Conservation (phyloP, 345 rosid species). For the Firmiana major region DNA sequence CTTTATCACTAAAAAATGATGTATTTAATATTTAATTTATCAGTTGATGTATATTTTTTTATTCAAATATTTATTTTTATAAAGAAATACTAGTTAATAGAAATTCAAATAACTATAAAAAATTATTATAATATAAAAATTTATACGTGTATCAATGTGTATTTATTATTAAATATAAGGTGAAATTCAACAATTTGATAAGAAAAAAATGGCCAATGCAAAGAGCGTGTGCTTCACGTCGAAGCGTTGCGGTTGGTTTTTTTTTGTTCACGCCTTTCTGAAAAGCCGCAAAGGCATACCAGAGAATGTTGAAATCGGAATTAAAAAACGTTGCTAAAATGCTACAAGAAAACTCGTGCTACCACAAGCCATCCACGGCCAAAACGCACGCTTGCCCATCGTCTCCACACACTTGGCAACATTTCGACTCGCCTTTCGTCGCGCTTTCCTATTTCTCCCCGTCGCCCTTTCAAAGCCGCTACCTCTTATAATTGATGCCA, state of each 20-base stretch:
- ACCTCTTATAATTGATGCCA: not conserved
- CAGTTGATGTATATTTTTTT: too few species aligned
- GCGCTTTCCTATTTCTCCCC: not conserved
- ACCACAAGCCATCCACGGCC: constrained; percentile 32
- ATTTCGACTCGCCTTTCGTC: constrained; percentile 7
- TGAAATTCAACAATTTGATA: too few species aligned
- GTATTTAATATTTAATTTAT: too few species aligned
- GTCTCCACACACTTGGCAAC: constrained; percentile 10
- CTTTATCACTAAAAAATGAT: too few species aligned
- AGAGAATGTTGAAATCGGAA: not conserved
- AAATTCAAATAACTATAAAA: too few species aligned
- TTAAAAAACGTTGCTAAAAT: not conserved
- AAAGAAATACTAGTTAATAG: too few species aligned
- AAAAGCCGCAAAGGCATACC: too few species aligned
- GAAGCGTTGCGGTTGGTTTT: not conserved
- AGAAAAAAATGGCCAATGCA: not conserved
- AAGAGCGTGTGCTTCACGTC: not conserved
- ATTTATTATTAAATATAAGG: too few species aligned
- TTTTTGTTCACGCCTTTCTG: too few species aligned
- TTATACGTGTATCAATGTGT: not conserved
- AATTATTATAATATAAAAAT: too few species aligned
- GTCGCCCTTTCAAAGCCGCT: not conserved
- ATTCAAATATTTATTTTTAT: too few species aligned
- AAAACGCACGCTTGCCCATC: constrained; percentile 7
- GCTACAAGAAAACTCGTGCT: constrained; percentile 21